phyloP scores from a whole-genome alignment of 306 rosid genomes.

The Echinosophora koreensis region DNA sequence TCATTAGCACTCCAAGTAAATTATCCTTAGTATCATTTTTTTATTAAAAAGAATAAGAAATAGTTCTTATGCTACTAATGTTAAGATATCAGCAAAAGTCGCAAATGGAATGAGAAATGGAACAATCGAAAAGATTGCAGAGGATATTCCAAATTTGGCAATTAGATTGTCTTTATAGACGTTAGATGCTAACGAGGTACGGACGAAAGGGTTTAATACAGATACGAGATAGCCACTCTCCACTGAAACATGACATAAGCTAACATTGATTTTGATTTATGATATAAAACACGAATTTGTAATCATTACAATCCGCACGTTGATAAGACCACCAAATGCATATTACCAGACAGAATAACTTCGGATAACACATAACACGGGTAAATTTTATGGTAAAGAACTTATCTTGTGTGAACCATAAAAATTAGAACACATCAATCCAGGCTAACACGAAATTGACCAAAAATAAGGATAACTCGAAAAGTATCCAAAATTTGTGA shows the following conservation, averaged over 20 bases:
- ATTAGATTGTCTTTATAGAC: neutral
- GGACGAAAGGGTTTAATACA: too few species aligned
- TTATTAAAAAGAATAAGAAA: too few species aligned
- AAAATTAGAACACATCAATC: too few species aligned
- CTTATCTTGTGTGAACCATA: neutral
- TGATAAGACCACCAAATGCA: neutral
- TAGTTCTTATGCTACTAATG: too few species aligned
- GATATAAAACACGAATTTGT: too few species aligned
- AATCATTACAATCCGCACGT: too few species aligned
- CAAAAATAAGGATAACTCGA: constrained; percentile 1
- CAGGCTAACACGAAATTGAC: constrained; percentile 33
- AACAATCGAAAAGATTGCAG: neutral
- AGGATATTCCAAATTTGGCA: neutral
- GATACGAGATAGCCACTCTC: neutral
- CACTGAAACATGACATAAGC: neutral
- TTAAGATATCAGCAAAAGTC: too few species aligned
- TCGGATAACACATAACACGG: too few species aligned
- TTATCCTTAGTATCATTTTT: too few species aligned
- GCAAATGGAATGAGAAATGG: neutral
- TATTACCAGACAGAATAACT: neutral
- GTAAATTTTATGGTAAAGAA: too few species aligned
- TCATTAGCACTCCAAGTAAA: too few species aligned
- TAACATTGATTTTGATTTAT: neutral
- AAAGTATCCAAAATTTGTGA: constrained; percentile 36
- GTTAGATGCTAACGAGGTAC: too few species aligned